A percentile compares a stretch with the other conserved stretches of the same genome.
phyloP scores from a whole-genome alignment of 2,329 filamentous ascomycete species.

The Geosmithia morbida region DNA sequence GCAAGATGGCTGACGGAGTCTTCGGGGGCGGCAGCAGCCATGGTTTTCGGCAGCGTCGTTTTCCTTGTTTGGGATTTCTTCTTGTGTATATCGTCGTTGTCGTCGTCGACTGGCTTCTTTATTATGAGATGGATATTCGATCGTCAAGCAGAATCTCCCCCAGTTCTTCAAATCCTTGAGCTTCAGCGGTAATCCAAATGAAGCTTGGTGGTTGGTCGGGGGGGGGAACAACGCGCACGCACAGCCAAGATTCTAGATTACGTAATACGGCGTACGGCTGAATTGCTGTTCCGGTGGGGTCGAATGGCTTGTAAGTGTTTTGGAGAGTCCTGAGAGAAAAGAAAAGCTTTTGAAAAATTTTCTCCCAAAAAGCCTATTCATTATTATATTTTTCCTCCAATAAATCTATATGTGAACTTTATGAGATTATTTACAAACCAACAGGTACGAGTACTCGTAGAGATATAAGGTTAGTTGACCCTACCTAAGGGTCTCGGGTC shows the following conservation, averaged over 20 bases:
- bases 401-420: no score
- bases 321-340: not conserved
- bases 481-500: no score
- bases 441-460: no score
- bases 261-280: not conserved
- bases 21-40: not conserved
- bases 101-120: not conserved
- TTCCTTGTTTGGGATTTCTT: no score
- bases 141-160: not conserved
- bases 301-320: not conserved
- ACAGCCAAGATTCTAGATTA: not conserved
- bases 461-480: no score
- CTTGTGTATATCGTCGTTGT: not conserved
- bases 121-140: not conserved
- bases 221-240: not conserved
- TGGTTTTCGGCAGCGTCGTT: no score
- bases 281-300: slow-evolving; percentile 3
- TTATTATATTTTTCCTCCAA: no score
- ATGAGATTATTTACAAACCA: no score
- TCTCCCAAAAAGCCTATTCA: no score
- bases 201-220: not conserved
- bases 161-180: not conserved
- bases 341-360: not conserved
- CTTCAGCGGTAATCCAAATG: not conserved
- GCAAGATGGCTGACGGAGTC: slow-evolving; percentile 39